Evolutionary conservation across 805 yeast species (phyloP), one percentile per base, ranked within the genome.

Genomic region (Blastobotrys robertii): DNA sequence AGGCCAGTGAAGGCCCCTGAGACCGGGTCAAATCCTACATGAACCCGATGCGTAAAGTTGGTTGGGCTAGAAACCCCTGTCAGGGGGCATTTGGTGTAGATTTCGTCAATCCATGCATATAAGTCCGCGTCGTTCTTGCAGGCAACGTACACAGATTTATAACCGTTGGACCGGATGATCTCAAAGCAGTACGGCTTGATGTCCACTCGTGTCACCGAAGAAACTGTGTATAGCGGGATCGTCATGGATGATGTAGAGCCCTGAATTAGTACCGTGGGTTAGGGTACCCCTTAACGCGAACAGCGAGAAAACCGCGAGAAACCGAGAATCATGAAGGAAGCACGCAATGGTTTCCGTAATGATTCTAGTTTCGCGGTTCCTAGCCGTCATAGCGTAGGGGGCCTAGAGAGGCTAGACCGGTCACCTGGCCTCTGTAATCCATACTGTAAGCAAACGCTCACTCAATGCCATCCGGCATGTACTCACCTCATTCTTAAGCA

Each of bases 41-140:
- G 97, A 28, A 88, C 96, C 56, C 81, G 84, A 60, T 94, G 98
- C 8, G 95, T 86, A 62, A 90, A 90, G 61, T 90, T 88, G 12
- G 90, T 84, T 6, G 99, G 99, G 33, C 79, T 80, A 2, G 97
- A 87, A 8, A 92, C 96, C 32, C 68, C 69, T 14, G 63, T 57
- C 19, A 60, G 47, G 4, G 70, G 70, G 38, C 65, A 58, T 42
- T 63, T 60, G 13, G 65, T 49, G 52, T 64, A 77, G 48, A 88
- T 84, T 9, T 86, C 81, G 63, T 88, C 97, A 43, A 88, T 73
- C 97, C 97, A 88, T 47, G 83, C 81, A 57, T 84, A 77, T 48
- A 84, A 70, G 47, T 90, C 97, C 45, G 77, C 74, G 53, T 85
- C 84, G 13, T 81, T 69, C 58, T 85, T 87, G 48, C 88, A 75